Evolutionary conservation across 129 eudicot species (phyloP).

Genomic region (Silybum marianum): DNA sequence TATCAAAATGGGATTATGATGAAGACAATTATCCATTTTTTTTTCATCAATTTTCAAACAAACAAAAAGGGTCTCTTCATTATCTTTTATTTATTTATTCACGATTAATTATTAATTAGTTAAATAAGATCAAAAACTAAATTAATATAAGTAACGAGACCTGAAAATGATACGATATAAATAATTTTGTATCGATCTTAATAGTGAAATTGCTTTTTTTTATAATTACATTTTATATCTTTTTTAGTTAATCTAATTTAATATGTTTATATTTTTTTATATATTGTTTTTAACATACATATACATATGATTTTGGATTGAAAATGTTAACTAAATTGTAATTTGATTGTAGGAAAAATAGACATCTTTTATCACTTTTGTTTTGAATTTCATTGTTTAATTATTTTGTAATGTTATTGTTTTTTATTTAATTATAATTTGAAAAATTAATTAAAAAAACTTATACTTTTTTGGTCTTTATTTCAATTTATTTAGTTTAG

Average conservation of each 20-base stretch:
- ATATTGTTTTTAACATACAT: too few relatives aligned
- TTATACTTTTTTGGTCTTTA: not conserved
- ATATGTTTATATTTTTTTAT: too few relatives aligned
- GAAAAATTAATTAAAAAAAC: too few relatives aligned
- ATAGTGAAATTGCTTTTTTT: not conserved
- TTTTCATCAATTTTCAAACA: not conserved
- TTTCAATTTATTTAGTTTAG: not conserved
- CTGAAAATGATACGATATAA: not conserved
- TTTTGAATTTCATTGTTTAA: too few relatives aligned
- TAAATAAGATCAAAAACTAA: not conserved
- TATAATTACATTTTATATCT: not conserved
- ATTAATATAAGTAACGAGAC: not conserved
- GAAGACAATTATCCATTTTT: not conserved
- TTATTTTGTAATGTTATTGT: too few relatives aligned
- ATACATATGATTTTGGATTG: not conserved
- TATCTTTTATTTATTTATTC: not conserved
- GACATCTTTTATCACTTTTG: not conserved
- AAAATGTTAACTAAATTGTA: too few relatives aligned
- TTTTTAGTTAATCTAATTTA: too few relatives aligned
- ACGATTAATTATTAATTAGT: not conserved
- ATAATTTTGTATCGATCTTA: too few relatives aligned
- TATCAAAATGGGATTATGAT: not conserved
- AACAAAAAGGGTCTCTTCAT: not conserved
- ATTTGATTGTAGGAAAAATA: too few relatives aligned
- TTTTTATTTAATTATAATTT: too few relatives aligned